phyloP scores from a whole-genome alignment of 2,329 filamentous ascomycete species.

The Colletotrichum horii region DNA sequence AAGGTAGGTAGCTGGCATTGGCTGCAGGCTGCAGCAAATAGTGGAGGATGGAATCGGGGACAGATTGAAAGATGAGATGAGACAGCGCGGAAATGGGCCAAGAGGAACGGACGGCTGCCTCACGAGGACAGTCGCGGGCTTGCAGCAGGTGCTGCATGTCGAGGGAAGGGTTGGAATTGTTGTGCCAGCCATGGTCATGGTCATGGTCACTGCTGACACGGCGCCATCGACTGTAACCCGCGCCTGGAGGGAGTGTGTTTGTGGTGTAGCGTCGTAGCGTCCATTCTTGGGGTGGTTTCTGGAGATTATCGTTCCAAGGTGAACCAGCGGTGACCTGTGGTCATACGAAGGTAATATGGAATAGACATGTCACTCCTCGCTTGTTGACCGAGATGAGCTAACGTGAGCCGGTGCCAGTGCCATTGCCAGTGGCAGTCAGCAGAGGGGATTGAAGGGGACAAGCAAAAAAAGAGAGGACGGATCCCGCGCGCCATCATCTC shows the following conservation, averaged over 20 bases:
- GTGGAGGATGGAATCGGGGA: neutral
- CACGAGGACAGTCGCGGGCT: constrained; percentile 5
- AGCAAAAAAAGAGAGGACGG: neutral
- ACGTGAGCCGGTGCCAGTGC: neutral
- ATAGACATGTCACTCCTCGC: constrained; percentile 9
- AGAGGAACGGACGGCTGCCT: constrained; percentile 4
- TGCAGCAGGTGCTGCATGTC: neutral
- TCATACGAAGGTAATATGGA: neutral
- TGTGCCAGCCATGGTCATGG: no score
- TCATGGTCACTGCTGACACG: neutral
- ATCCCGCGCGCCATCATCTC: constrained; percentile 17
- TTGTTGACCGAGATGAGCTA: constrained; percentile 1
- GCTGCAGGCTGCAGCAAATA: neutral
- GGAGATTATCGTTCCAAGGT: neutral
- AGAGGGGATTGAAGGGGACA: neutral
- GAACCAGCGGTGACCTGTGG: constrained; percentile 20
- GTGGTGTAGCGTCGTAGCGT: neutral
- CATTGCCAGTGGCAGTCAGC: neutral
- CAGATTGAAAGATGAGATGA: constrained; percentile 10
- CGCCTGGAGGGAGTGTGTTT: neutral
- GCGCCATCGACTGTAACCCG: neutral
- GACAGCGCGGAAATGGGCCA: constrained; percentile 10
- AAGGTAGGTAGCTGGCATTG: neutral
- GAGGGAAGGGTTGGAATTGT: neutral
- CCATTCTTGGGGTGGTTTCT: neutral